Evolutionary conservation across 2,329 filamentous ascomycete species (phyloP).

Genomic region (Pseudogymnoascus sp.): DNA sequence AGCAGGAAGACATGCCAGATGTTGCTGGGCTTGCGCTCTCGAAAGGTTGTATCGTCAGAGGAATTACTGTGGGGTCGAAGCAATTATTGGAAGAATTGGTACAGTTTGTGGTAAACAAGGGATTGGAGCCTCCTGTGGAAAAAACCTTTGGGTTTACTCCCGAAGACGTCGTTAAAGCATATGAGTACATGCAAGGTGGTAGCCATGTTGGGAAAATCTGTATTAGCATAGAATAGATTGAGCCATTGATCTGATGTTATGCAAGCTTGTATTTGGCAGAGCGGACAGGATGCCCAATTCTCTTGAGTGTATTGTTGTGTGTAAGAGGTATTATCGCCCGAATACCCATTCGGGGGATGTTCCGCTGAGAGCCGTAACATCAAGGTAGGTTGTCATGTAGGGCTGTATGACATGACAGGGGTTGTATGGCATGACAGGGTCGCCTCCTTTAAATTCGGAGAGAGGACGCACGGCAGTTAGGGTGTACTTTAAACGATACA

Average conservation of each 20-base stretch:
- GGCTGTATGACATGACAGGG: not conserved
- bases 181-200: conserved; percentile 21
- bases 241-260: not conserved
- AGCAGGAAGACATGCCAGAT: conserved; percentile 28
- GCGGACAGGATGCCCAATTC: no score
- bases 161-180: conserved; percentile 26
- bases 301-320: no score
- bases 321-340: not conserved
- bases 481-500: not conserved
- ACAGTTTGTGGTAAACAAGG: conserved; percentile 24
- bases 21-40: conserved; percentile 24
- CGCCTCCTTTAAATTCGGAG: not conserved
- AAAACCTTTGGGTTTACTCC: conserved; percentile 29
- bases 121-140: conserved; percentile 28
- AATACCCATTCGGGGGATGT: not conserved
- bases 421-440: not conserved
- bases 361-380: not conserved
- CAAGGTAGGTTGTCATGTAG: not conserved
- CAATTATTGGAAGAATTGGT: conserved; percentile 31
- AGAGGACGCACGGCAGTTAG: not conserved
- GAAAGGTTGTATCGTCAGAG: conserved; percentile 30
- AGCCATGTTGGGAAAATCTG: conserved; percentile 33
- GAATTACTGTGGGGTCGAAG: conserved; percentile 31
- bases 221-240: conserved; percentile 17
- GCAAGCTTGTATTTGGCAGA: no score